Conservation (phyloP, 2,329 filamentous ascomycete species). For the Capronia epimyces region DNA sequence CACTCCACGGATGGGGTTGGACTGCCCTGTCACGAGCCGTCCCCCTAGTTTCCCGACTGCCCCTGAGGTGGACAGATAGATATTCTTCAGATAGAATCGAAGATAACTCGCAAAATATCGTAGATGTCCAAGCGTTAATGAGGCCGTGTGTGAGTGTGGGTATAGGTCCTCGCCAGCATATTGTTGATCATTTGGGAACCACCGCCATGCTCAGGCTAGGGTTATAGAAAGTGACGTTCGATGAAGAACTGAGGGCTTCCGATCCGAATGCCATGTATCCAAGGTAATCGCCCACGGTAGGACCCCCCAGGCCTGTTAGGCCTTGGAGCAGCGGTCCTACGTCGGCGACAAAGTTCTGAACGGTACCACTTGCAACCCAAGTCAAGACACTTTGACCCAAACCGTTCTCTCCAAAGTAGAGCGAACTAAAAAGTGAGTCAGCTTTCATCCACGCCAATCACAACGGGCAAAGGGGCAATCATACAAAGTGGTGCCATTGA, state of each 20-base stretch:
- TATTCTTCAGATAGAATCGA: background rate
- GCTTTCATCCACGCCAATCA: background rate
- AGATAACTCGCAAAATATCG: background rate
- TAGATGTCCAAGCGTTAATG: background rate
- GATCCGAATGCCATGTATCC: slow-evolving; percentile 51
- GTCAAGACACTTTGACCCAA: slow-evolving; percentile 46
- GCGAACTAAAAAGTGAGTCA: slow-evolving; percentile 22
- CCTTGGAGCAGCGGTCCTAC: slow-evolving; percentile 43
- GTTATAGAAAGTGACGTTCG: slow-evolving; percentile 48
- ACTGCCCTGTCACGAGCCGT: background rate
- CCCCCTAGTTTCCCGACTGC: background rate
- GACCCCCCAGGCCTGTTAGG: slow-evolving; percentile 35
- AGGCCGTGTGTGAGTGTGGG: background rate
- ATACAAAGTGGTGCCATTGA: slow-evolving; percentile 42
- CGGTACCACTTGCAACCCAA: slow-evolving; percentile 41
- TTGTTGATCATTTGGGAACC: slow-evolving; percentile 2
- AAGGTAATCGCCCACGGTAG: slow-evolving; percentile 43
- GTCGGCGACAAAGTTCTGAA: slow-evolving; percentile 45
- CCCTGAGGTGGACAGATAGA: background rate
- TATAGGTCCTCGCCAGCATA: background rate
- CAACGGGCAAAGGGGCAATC: background rate
- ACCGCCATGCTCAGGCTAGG: slow-evolving; percentile 33
- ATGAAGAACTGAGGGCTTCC: slow-evolving; percentile 44
- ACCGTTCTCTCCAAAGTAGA: slow-evolving; percentile 42
- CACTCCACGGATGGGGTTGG: background rate